phyloP scores from a whole-genome alignment of 1,284 basidiomycete species.

The Melampsora medusae region DNA sequence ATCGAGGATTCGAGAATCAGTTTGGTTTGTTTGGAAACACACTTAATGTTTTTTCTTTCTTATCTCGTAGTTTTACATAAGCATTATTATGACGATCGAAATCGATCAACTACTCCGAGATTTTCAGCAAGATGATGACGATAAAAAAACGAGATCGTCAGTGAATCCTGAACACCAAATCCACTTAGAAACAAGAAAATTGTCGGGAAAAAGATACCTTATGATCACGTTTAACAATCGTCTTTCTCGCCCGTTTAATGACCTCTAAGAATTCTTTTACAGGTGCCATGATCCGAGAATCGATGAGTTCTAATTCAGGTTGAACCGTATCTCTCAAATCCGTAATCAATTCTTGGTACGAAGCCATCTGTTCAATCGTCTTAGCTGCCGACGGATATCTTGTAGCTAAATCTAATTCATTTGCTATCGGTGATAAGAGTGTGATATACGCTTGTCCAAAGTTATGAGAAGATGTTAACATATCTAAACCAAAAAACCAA shows the following conservation, averaged over 20 bases:
- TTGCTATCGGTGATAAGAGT: slow-evolving; percentile 72
- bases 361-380: slow-evolving; percentile 74
- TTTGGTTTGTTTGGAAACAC: neutral
- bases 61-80: slow-evolving; percentile 88
- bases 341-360: slow-evolving; percentile 72
- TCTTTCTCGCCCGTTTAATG: slow-evolving; percentile 87
- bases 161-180: too few relatives aligned
- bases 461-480: slow-evolving; percentile 74
- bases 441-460: slow-evolving; percentile 74
- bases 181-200: too few relatives aligned
- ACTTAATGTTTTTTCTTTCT: slow-evolving; percentile 64
- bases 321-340: slow-evolving; percentile 71
- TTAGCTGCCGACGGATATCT: slow-evolving; percentile 58
- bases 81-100: slow-evolving; percentile 96
- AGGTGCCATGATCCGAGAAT: slow-evolving; percentile 78
- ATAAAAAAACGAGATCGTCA: too few relatives aligned
- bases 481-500: slow-evolving; percentile 59
- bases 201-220: slow-evolving; percentile 68
- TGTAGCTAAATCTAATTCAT: slow-evolving; percentile 53
- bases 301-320: slow-evolving; percentile 93
- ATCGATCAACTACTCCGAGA: slow-evolving; percentile 69
- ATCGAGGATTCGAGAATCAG: too few relatives aligned
- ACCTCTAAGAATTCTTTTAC: slow-evolving; percentile 83
- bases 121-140: too few relatives aligned
- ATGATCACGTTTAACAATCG: slow-evolving; percentile 91